Evolutionary conservation across 2,329 filamentous ascomycete genomes (phyloP), one percentile per base, ranked within the genome.

Genomic region (Amauroascus niger): DNA sequence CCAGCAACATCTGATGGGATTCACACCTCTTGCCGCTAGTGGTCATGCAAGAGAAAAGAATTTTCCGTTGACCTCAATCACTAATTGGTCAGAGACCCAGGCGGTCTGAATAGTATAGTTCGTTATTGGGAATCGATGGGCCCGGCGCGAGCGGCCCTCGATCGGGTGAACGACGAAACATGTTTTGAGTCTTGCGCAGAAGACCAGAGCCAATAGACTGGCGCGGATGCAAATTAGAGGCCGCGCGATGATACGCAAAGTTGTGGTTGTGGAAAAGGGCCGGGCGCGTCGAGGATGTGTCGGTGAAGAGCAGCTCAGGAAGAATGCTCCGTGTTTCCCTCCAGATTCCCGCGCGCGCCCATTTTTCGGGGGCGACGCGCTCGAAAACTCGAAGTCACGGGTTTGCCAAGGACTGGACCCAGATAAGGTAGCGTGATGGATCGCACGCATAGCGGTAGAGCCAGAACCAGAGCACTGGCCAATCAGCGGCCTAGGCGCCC

Each of bases 401-500:
- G n/a, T n/a, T n/a, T n/a, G n/a, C n/a, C n/a, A n/a, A n/a, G n/a
- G n/a, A n/a, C n/a, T n/a, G n/a, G n/a, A n/a, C n/a, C n/a, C n/a
- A n/a, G n/a, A n/a, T n/a, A n/a, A n/a, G n/a, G n/a, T 46, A 52
- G 50, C 40, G 40, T 37, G 28, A 44, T 33, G 39, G 13, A 37
- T 22, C 13, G n/a, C 49, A 22, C 28, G 39, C 40, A 18, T 33
- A 24, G 28, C 22, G 8, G 44, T n/a, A 52, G 26, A 46, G 30
- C 14, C 28, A 39, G 20, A 28, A 45, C 30, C 39, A 22, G 3
- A 5, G 43, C 52, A 46, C 24, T 7, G 49, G 45, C 54, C 56
- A 56, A 58, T 56, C 40, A 55, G 37, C 26, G 37, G 30, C 51
- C 48, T 53, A 30, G 39, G 30, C 51, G 49, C 51, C 44, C 20